Conservation (phyloP, 352 stramenopile genomes). For the Hyaloperonospora brassicae region DNA sequence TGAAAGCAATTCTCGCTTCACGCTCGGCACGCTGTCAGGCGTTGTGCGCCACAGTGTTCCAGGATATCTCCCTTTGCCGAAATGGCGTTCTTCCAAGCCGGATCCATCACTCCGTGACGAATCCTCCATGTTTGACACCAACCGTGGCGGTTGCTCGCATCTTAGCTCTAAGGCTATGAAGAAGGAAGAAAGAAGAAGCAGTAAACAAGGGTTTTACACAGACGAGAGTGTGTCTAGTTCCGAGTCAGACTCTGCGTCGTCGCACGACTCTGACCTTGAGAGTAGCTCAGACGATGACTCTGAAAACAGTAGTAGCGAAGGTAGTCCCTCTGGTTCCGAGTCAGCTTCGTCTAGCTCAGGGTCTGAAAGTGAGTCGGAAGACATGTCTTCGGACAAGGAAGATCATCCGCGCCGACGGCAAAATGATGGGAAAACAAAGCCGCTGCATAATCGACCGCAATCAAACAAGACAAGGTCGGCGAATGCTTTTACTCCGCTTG, state of each 20-base stretch:
- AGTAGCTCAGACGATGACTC: conserved; percentile 38
- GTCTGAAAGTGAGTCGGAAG: conserved; percentile 36
- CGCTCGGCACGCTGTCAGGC: conserved; percentile 81
- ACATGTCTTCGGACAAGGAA: conserved; percentile 47
- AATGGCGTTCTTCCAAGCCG: conserved; percentile 64
- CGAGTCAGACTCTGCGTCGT: conserved; percentile 31
- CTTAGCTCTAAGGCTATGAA: conserved; percentile 18
- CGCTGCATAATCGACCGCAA: conserved; percentile 28
- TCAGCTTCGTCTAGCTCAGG: conserved; percentile 33
- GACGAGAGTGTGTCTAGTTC: conserved; percentile 47
- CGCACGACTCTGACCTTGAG: conserved; percentile 30
- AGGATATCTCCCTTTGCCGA: conserved; percentile 68
- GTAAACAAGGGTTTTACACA: conserved; percentile 57
- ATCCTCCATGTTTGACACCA: conserved; percentile 36
- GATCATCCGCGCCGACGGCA: conserved; percentile 27
- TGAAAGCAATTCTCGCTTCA: conserved; percentile 66
- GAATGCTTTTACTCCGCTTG: conserved; percentile 42
- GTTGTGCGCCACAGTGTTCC: conserved; percentile 79
- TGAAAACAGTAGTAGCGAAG: conserved; percentile 25
- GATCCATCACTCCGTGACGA: conserved; percentile 75
- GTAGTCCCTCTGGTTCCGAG: conserved; percentile 23
- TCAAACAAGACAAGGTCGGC: conserved; percentile 26
- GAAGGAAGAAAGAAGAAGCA: conserved; percentile 31
- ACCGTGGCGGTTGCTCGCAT: conserved; percentile 18
- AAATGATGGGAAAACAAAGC: conserved; percentile 33